Conservation (phyloP, 305 asterid genomes). For the Vinca major region DNA sequence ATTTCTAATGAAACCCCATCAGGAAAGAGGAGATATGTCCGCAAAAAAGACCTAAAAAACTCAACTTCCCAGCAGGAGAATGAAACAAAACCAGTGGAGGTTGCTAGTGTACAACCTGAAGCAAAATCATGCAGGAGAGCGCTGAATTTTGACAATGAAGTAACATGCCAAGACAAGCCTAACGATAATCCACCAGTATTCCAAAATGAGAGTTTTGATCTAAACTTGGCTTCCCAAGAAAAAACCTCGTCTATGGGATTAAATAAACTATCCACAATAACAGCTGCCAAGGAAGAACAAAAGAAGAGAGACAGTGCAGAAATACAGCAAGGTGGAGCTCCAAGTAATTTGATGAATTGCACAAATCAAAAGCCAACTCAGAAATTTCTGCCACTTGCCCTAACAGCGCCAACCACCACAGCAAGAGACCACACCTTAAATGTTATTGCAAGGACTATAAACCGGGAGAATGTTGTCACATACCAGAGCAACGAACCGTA, state of each 20-base stretch:
- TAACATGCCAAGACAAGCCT: conserved; percentile 24
- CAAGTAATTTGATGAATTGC: conserved; percentile 15
- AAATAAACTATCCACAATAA: conserved; percentile 19
- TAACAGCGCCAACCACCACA: conserved; percentile 23
- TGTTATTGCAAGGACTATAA: conserved; percentile 50
- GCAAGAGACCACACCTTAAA: conserved; percentile 42
- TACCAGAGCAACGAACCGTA: conserved; percentile 22
- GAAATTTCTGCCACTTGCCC: conserved; percentile 19
- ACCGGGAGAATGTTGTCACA: conserved; percentile 28
- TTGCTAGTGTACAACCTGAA: conserved; percentile 25
- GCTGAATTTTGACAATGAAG: conserved; percentile 48
- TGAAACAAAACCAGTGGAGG: conserved; percentile 22
- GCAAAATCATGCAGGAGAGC: conserved; percentile 49
- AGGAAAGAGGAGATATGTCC: conserved; percentile 57
- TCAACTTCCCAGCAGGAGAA: conserved; percentile 19
- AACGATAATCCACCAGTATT: conserved; percentile 27
- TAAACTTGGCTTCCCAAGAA: conserved; percentile 32
- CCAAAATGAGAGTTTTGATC: conserved; percentile 26
- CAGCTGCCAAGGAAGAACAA: conserved; percentile 24
- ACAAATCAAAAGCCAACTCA: conserved; percentile 22
- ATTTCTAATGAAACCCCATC: conserved; percentile 31
- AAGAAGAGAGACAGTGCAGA: conserved; percentile 19
- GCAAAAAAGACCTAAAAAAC: conserved; percentile 33
- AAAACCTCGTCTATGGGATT: conserved; percentile 25
- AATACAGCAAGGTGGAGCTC: conserved; percentile 24